Evolutionary conservation across 78 protist species (phyloP).

Genomic region (Emiliania huxleyi): DNA sequence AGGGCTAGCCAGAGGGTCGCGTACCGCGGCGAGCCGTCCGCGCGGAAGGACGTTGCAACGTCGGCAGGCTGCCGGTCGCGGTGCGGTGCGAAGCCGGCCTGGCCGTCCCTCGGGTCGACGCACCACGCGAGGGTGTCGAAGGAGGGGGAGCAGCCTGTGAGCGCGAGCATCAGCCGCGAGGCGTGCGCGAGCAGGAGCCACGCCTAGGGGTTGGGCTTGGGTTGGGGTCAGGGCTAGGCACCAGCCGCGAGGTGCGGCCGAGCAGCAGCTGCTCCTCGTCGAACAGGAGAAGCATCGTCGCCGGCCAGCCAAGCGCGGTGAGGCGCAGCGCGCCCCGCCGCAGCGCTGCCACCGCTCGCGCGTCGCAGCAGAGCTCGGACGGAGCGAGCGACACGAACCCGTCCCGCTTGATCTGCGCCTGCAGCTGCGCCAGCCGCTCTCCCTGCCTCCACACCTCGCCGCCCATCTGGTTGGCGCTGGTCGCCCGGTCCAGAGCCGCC

Average conservation of each 20-base stretch:
- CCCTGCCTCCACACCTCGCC: background rate
- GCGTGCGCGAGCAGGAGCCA: background rate
- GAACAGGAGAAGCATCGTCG: background rate
- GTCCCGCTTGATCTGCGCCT: background rate
- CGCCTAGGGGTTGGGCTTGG: too few relatives aligned
- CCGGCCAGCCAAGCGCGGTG: background rate
- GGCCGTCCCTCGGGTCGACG: background rate
- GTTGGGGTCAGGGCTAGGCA: too few relatives aligned
- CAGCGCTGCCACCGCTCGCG: background rate
- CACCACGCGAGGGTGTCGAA: background rate
- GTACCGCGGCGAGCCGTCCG: background rate
- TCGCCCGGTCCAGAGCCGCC: background rate
- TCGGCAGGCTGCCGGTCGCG: conserved; percentile 23
- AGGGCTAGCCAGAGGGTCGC: background rate
- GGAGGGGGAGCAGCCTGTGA: background rate
- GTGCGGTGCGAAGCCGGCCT: conserved; percentile 18
- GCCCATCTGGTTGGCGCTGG: background rate
- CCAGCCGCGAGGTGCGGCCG: background rate
- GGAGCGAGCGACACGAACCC: background rate
- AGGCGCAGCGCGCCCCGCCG: background rate
- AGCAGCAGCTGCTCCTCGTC: background rate
- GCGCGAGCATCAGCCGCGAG: background rate
- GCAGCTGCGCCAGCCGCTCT: background rate
- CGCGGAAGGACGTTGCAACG: background rate
- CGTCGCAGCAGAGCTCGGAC: background rate